These are phyloP conservation scores for Pichia gijzeniarum DNA, from an alignment of 805 yeast species.

Conservation along the genomic window DNA sequence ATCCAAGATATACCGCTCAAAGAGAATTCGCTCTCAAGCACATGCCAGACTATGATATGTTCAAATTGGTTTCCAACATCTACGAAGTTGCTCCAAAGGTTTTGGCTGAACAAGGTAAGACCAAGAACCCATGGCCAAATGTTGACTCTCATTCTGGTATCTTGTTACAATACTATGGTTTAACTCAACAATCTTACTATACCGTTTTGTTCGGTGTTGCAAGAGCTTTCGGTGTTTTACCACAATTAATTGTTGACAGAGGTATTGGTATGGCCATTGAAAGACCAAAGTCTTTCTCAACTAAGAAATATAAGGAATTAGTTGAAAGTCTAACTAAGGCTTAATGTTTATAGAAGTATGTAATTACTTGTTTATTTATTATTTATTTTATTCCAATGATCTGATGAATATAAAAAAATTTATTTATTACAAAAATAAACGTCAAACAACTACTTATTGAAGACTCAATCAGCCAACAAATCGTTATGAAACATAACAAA, in stretches of 20 bases:
- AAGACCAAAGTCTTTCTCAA: conserved; percentile 90
- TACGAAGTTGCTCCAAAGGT: conserved; percentile 81
- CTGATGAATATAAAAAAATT: no score
- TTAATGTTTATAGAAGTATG: conserved; percentile 4
- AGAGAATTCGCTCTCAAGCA: conserved; percentile 72
- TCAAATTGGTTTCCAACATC: conserved; percentile 70
- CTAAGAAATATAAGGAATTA: conserved; percentile 84
- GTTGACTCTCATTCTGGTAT: conserved; percentile 88
- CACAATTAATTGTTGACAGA: conserved; percentile 80
- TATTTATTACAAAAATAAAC: background rate
- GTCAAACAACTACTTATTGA: background rate
- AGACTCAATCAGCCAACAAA: no score
- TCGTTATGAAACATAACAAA: background rate
- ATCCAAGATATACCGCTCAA: conserved; percentile 83
- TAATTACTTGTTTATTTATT: background rate
- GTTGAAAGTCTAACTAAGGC: conserved; percentile 37
- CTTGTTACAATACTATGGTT: conserved; percentile 76
- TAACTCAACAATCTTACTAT: conserved; percentile 76
- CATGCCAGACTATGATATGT: conserved; percentile 73
- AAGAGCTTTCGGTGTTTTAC: conserved; percentile 80
- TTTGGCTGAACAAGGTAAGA: conserved; percentile 78
- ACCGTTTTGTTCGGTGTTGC: conserved; percentile 83
- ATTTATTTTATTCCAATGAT: conserved; percentile 1
- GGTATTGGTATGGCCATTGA: conserved; percentile 78
- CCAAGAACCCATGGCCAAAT: conserved; percentile 91